These are phyloP conservation scores for Gynandropsis gynandra DNA, from an alignment of 345 rosid genomes.

Conservation along the genomic window DNA sequence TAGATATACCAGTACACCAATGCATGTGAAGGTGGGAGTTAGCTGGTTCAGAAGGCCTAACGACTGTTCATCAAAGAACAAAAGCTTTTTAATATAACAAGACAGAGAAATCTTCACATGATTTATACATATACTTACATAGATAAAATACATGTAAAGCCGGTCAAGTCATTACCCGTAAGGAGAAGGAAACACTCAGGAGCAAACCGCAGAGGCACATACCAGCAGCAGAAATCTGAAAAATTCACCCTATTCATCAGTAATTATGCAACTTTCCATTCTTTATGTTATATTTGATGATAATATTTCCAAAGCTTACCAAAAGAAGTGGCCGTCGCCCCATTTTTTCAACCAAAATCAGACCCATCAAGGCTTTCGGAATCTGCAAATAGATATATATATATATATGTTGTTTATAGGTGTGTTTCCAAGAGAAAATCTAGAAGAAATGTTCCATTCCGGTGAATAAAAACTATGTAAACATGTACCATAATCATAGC, in stretches of 20 bases:
- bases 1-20: constrained; percentile 21
- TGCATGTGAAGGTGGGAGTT: constrained; percentile 26
- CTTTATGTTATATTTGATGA: background rate
- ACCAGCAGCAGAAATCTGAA: constrained; percentile 77
- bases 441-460: background rate
- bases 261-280: too few relatives aligned
- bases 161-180: constrained; percentile 32
- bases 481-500: constrained; percentile 37
- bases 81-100: background rate
- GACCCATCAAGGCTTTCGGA: constrained; percentile 18
- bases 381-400: constrained; percentile 20
- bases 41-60: constrained; percentile 25
- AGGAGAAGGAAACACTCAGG: constrained; percentile 41
- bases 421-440: background rate
- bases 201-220: constrained; percentile 65
- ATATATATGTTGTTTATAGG: constrained; percentile 1
- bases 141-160: too few relatives aligned
- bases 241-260: background rate
- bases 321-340: constrained; percentile 46
- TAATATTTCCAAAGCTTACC: constrained; percentile 18
- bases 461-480: background rate
- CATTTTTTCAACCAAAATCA: constrained; percentile 35
- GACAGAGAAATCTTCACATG: too few relatives aligned
- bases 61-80: constrained; percentile 18
- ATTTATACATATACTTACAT: too few relatives aligned